A percentile compares a stretch with the other conserved stretches of the same genome.
These are phyloP conservation scores for Bromus sterilis DNA, from an alignment of 176 grass and related monocot genomes.

Conservation along the genomic window DNA sequence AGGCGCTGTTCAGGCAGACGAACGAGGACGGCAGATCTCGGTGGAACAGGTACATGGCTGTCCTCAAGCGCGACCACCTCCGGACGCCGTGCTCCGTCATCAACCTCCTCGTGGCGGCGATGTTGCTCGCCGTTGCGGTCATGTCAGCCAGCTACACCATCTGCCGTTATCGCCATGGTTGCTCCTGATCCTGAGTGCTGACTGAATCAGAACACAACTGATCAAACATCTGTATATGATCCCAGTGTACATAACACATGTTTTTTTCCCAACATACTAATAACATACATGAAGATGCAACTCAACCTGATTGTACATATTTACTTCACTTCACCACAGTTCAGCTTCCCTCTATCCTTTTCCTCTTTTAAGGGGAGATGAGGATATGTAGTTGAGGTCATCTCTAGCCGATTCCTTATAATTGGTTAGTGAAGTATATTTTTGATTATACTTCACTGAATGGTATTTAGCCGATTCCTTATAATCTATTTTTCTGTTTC, in stretches of 20 bases:
- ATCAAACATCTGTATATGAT: background rate
- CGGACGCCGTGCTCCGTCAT: background rate
- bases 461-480: too few relatives aligned
- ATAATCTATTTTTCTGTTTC: too few relatives aligned
- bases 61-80: background rate
- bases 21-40: background rate
- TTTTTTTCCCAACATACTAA: too few relatives aligned
- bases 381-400: too few relatives aligned
- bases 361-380: too few relatives aligned
- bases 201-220: background rate
- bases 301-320: too few relatives aligned
- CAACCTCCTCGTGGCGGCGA: background rate
- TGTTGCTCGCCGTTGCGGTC: background rate
- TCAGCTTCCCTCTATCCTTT: too few relatives aligned
- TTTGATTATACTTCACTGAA: too few relatives aligned
- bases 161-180: background rate
- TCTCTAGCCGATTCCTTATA: too few relatives aligned
- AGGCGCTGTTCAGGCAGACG: background rate
- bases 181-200: background rate
- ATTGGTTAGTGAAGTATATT: too few relatives aligned
- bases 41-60: background rate
- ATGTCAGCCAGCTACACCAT: background rate
- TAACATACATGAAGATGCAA: too few relatives aligned
- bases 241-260: background rate
- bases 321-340: too few relatives aligned